Conservation (phyloP, 352 stramenopile genomes). For the Peronospora farinosa region DNA sequence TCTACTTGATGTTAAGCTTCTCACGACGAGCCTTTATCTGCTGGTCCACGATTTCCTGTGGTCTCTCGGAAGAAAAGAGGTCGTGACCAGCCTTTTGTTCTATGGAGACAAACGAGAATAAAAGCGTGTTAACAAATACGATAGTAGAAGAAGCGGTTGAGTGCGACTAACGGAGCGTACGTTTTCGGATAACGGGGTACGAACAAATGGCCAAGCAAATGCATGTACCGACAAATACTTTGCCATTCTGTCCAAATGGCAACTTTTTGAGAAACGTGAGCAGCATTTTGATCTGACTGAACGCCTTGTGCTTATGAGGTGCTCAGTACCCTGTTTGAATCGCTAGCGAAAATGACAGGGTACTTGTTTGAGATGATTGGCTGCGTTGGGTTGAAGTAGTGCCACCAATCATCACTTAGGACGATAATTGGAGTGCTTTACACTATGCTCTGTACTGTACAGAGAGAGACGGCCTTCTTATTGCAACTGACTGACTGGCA, state of each 20-base stretch:
- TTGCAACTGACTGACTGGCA: no score
- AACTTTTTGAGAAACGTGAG: conserved; percentile 59
- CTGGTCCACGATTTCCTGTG: conserved; percentile 68
- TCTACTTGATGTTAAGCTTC: conserved; percentile 56
- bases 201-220: conserved; percentile 67
- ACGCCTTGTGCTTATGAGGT: no score
- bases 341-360: no score
- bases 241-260: conserved; percentile 57
- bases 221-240: conserved; percentile 63
- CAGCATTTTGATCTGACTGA: conserved; percentile 33
- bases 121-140: background rate
- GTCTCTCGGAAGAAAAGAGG: conserved; percentile 80
- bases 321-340: no score
- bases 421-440: no score
- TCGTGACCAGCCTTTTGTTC: conserved; percentile 79
- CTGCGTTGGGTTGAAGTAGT: no score
- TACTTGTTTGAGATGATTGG: no score
- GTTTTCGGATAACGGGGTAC: conserved; percentile 52
- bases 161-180: conserved; percentile 28
- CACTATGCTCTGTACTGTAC: no score
- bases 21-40: conserved; percentile 62
- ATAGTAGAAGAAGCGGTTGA: background rate
- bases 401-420: no score
- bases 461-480: no score
- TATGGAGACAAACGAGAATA: conserved; percentile 18